A percentile compares a stretch with the other conserved stretches of the same genome.
phyloP scores from a whole-genome alignment of 2,329 filamentous ascomycete genomes.

The Chaetoscypha palmicola region DNA sequence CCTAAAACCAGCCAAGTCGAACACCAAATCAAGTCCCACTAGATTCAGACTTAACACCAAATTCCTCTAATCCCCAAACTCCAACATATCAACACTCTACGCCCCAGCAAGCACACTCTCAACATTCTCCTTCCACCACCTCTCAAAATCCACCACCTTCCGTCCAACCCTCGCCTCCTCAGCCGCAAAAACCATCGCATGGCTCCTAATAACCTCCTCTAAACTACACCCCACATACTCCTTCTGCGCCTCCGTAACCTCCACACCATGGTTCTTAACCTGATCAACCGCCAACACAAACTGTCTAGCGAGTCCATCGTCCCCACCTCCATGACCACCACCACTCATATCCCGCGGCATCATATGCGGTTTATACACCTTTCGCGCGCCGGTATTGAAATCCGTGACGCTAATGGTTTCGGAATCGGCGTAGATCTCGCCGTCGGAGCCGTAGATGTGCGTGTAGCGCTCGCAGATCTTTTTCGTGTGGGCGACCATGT shows the following conservation, averaged over 20 bases:
- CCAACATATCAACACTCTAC: too few species aligned
- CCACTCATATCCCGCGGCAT: too few species aligned
- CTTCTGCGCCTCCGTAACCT: conserved; percentile 63
- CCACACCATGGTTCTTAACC: conserved; percentile 64
- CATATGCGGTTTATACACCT: conserved; percentile 53
- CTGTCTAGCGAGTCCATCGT: conserved; percentile 70
- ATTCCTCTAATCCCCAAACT: too few species aligned
- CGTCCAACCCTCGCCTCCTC: conserved; percentile 71
- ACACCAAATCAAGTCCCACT: too few species aligned
- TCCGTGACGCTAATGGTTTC: conserved; percentile 67
- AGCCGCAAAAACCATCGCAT: conserved; percentile 89
- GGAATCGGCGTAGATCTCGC: conserved; percentile 83
- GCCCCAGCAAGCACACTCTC: conserved; percentile 23
- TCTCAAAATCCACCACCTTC: conserved; percentile 65
- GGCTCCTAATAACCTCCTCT: conserved; percentile 81
- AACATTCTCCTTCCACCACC: conserved; percentile 65
- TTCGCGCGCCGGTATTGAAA: conserved; percentile 50
- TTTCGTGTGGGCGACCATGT: conserved; percentile 89
- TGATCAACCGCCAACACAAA: conserved; percentile 77
- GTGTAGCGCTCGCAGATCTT: conserved; percentile 82
- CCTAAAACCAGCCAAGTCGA: too few species aligned
- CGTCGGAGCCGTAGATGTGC: conserved; percentile 75
- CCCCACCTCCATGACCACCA: conserved; percentile 69
- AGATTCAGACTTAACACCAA: too few species aligned
- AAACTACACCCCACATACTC: conserved; percentile 73